Conservation (phyloP, 305 asterid species). For the Rubia balearica region DNA sequence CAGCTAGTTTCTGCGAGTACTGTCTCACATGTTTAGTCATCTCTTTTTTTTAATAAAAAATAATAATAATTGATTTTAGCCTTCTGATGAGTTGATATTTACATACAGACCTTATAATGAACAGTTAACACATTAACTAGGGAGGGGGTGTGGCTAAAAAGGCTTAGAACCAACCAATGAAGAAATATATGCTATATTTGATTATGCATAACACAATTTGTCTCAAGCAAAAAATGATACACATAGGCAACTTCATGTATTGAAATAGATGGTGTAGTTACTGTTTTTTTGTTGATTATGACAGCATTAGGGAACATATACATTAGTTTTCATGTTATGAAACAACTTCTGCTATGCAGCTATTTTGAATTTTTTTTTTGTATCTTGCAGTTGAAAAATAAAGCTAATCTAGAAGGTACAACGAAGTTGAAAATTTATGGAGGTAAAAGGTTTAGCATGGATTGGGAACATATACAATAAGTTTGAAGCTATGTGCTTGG, state of each 20-base stretch:
- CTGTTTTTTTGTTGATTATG: neutral
- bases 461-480: slow-evolving; percentile 64
- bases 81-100: neutral
- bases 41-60: neutral
- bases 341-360: neutral
- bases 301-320: neutral
- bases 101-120: neutral
- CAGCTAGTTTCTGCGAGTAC: neutral
- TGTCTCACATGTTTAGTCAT: neutral
- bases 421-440: slow-evolving; percentile 31
- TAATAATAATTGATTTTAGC: neutral
- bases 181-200: neutral
- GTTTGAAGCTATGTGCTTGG: slow-evolving; percentile 78
- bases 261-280: neutral
- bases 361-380: neutral
- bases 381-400: slow-evolving; percentile 7
- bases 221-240: neutral
- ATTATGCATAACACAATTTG: neutral
- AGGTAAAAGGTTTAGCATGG: slow-evolving; percentile 67
- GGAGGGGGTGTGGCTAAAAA: neutral
- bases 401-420: neutral
- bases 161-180: neutral
- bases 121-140: neutral
- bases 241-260: neutral
- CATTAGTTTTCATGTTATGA: neutral